These are phyloP conservation scores for Monotropa hypopitys DNA, from an alignment of 179 eudicot species.

Conservation along the genomic window DNA sequence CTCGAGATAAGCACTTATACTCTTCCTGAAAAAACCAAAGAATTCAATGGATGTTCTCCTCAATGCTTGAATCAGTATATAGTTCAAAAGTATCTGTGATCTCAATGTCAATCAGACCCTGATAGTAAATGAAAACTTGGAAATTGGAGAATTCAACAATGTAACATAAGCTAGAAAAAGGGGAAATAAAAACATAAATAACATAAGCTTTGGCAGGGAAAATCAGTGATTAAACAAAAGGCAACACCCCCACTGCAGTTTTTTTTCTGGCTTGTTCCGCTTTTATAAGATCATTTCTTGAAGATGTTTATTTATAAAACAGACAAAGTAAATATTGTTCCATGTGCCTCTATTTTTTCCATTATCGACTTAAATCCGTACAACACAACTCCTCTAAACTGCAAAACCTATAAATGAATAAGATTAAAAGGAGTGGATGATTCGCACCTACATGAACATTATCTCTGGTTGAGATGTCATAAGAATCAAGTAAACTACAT, in stretches of 20 bases:
- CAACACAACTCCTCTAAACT: neutral
- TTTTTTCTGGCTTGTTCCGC: neutral
- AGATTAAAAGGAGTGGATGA: neutral
- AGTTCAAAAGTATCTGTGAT: neutral
- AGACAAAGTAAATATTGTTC: neutral
- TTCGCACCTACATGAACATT: neutral
- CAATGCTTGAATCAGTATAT: neutral
- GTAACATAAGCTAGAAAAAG: neutral
- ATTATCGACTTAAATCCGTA: neutral
- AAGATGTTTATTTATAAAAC: neutral
- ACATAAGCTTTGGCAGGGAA: neutral
- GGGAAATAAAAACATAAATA: neutral
- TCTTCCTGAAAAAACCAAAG: neutral
- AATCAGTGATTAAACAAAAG: neutral
- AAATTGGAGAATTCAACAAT: neutral
- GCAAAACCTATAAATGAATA: neutral
- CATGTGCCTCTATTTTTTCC: neutral
- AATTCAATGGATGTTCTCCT: neutral
- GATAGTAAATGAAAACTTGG: neutral
- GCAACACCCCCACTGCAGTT: neutral
- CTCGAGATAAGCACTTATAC: neutral
- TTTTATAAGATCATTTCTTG: neutral
- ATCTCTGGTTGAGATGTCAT: conserved; percentile 5
- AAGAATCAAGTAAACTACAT: neutral
- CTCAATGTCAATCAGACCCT: neutral